Percentiles rank a stretch among this genome's conserved stretches.
Evolutionary conservation across 768 basidiomycete genomes (phyloP).

Genomic region (Podaxis rugospora): DNA sequence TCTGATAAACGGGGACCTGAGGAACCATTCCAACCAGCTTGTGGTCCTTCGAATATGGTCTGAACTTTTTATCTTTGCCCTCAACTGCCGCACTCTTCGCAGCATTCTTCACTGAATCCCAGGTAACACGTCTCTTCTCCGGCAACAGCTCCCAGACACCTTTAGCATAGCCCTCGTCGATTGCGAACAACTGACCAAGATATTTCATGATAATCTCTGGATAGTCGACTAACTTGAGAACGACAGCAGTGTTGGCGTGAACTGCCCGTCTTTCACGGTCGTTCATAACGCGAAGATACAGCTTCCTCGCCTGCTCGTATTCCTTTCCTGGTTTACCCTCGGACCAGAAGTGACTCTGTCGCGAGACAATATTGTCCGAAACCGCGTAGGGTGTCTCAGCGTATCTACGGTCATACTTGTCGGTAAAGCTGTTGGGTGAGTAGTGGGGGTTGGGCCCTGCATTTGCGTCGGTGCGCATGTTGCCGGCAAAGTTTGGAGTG

Average conservation of each 20-base stretch:
- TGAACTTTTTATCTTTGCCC: slow-evolving; percentile 10
- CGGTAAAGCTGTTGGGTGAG: slow-evolving; percentile 12
- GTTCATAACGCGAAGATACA: slow-evolving; percentile 12
- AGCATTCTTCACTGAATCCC: background rate
- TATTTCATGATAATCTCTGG: slow-evolving; percentile 4
- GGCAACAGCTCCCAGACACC: slow-evolving; percentile 8
- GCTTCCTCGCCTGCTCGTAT: slow-evolving; percentile 11
- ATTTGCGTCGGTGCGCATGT: slow-evolving; percentile 10
- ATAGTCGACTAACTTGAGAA: slow-evolving; percentile 2
- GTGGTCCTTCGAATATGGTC: background rate
- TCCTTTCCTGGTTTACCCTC: slow-evolving; percentile 9
- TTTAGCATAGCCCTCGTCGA: slow-evolving; percentile 8
- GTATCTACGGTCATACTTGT: slow-evolving; percentile 8
- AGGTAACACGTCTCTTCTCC: slow-evolving; percentile 3
- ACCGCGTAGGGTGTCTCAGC: slow-evolving; percentile 10
- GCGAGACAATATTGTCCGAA: slow-evolving; percentile 11
- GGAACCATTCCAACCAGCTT: background rate
- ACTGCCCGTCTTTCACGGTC: slow-evolving; percentile 5
- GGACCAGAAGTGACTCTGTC: slow-evolving; percentile 12
- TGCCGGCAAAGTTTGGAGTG: slow-evolving; percentile 11
- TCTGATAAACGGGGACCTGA: background rate
- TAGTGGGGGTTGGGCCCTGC: slow-evolving; percentile 12
- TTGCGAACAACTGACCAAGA: slow-evolving; percentile 5
- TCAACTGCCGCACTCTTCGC: background rate
- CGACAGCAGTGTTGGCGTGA: slow-evolving; percentile 8